Evolutionary conservation across 768 basidiomycete genomes (phyloP), one percentile per base, ranked within the genome.

Genomic region (Postia placenta): DNA sequence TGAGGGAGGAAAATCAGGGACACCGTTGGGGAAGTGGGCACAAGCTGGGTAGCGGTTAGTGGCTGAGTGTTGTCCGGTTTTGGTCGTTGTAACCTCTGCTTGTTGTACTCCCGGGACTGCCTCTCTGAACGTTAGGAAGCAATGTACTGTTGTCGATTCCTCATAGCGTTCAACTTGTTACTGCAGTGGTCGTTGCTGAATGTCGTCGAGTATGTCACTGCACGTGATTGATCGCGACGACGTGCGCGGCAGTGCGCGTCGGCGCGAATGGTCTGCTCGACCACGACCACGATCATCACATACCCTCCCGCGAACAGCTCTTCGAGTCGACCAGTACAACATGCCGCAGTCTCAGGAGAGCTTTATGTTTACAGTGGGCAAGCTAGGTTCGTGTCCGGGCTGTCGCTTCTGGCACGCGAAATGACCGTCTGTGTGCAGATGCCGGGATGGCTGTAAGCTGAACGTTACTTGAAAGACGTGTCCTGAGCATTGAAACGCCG

Each of bases 341-440:
- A 72, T 69, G 69, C 54, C 60, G 22, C 66, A 64, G 48, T 58
- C 72, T 22, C 68, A 72, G 50, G 87, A 89, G 38, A 85, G 82
- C 65, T 90, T 88, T 62, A 92, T 80, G 15, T 97, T 96, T 57
- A 96, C 93, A 0, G 89, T 97, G 9, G 93, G 93, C 47, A 97
- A 97, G 73, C 85, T 96, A 42, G 92, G 92, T 91, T 64, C 56
- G 83, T 71, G 3, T 25, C n/a, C 5, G 35, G 37, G n/a, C n/a
- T 38, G 19, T 40, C 47, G 36, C 46, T 20, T 4, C 3, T 11
- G 4, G 2, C 36, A 12, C 4, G 2, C 24, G 44, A 48, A 49
- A 53, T 52, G 35, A 24, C 51, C 25, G 20, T 51, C 48, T 38
- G 44, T 57, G 36, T 46, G 25, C 62, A 92, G 91, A 93, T 74